Conservation (phyloP, 768 basidiomycete species). For the Tricholoma furcatifolium region DNA sequence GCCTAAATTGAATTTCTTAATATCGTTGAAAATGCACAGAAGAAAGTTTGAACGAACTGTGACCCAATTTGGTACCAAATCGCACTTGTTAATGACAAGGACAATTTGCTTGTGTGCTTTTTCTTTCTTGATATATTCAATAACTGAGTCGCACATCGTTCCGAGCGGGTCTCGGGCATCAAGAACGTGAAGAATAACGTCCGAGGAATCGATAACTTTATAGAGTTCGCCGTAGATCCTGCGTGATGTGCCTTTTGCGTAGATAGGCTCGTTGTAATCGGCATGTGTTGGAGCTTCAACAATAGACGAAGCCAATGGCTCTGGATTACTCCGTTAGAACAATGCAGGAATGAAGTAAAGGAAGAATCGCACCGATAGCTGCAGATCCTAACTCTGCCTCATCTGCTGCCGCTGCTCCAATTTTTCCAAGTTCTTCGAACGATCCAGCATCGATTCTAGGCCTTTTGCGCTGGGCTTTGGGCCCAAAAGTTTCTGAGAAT, state of each 20-base stretch:
- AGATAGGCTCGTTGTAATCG: slow-evolving; percentile 86
- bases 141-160: slow-evolving; percentile 90
- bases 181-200: slow-evolving; percentile 92
- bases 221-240: slow-evolving; percentile 98
- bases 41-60: slow-evolving; percentile 60
- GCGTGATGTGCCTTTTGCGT: slow-evolving; percentile 91
- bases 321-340: slow-evolving; percentile 23
- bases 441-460: slow-evolving; percentile 86
- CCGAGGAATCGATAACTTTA: slow-evolving; percentile 99
- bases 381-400: slow-evolving; percentile 47
- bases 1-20: slow-evolving; percentile 48
- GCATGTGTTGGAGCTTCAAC: slow-evolving; percentile 65
- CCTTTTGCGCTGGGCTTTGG: slow-evolving; percentile 91
- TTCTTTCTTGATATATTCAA: slow-evolving; percentile 93
- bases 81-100: slow-evolving; percentile 96
- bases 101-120: slow-evolving; percentile 98
- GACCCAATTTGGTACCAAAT: slow-evolving; percentile 98
- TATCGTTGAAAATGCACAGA: slow-evolving; percentile 4
- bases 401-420: slow-evolving; percentile 54
- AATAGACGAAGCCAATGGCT: slow-evolving; percentile 47
- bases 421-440: slow-evolving; percentile 84
- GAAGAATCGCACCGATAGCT: slow-evolving; percentile 40
- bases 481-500: slow-evolving; percentile 92
- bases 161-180: slow-evolving; percentile 96
- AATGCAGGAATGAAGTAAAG: neutral